A percentile compares a stretch with the other conserved stretches of the same genome.
Conservation (phyloP, 495 filamentous ascomycete genomes). For the Melanomma pulvis-pyrius region DNA sequence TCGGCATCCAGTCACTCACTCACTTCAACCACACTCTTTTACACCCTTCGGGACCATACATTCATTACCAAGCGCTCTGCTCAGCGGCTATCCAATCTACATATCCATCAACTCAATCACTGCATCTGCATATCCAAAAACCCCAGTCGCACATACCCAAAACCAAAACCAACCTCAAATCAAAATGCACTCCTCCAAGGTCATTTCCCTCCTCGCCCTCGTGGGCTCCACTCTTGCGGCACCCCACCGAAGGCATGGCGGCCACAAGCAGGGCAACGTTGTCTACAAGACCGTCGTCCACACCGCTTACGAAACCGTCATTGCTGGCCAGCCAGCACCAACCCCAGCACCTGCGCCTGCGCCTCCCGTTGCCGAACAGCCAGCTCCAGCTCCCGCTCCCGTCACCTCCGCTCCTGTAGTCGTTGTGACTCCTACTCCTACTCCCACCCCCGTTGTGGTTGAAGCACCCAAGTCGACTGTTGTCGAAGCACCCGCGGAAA, state of each 20-base stretch:
- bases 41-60: slow-evolving; percentile 1
- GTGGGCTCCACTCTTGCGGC: slow-evolving; percentile 11
- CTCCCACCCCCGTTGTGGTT: neutral
- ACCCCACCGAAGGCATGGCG: neutral
- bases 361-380: neutral
- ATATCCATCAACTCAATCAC: neutral
- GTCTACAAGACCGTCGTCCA: slow-evolving; percentile 13
- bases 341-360: neutral
- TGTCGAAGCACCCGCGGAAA: neutral
- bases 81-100: slow-evolving; percentile 2
- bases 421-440: neutral
- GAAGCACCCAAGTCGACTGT: neutral
- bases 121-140: neutral
- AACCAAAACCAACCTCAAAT: neutral
- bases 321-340: neutral
- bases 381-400: neutral
- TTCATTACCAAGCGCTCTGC: slow-evolving; percentile 14
- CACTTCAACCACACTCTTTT: slow-evolving; percentile 2
- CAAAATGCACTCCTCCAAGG: slow-evolving; percentile 4
- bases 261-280: neutral
- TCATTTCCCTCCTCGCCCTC: slow-evolving; percentile 14
- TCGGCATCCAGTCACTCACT: slow-evolving; percentile 24
- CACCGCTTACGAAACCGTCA: slow-evolving; percentile 2
- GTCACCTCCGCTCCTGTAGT: no score
- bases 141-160: neutral